phyloP scores from a whole-genome alignment of 345 rosid species.

The Limnanthes douglasii region DNA sequence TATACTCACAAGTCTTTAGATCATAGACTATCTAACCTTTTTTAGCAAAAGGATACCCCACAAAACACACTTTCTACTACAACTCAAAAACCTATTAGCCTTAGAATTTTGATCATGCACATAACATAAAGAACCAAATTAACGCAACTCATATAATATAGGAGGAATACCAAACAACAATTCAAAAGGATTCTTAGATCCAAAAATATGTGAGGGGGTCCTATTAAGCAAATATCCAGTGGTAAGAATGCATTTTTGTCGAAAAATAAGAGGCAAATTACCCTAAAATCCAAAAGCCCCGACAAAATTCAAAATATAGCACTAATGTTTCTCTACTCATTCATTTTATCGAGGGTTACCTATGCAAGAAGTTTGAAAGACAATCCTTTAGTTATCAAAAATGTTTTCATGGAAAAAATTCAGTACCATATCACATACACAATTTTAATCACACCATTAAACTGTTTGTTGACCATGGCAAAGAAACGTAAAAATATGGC shows the following conservation, averaged over 20 bases:
- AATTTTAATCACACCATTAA: too few relatives aligned
- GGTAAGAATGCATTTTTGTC: neutral
- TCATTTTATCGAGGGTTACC: too few relatives aligned
- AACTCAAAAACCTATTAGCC: neutral
- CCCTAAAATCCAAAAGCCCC: neutral
- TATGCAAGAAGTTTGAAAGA: too few relatives aligned
- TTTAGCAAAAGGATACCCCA: neutral
- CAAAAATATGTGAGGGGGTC: neutral
- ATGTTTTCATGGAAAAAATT: too few relatives aligned
- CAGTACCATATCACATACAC: too few relatives aligned
- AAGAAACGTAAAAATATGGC: too few relatives aligned
- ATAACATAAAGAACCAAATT: neutral
- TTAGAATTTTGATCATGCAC: too few relatives aligned
- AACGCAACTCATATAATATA: neutral
- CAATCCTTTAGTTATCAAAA: too few relatives aligned
- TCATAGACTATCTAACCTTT: neutral
- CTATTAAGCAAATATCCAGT: neutral
- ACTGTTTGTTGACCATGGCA: too few relatives aligned
- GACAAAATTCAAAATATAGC: too few relatives aligned
- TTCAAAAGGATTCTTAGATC: neutral
- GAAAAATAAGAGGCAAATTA: neutral
- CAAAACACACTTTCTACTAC: too few relatives aligned
- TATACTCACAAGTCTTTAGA: neutral
- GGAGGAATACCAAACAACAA: neutral
- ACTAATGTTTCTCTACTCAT: too few relatives aligned